A percentile compares a stretch with the other conserved stretches of the same genome.
Conservation (phyloP, 352 stramenopile genomes). For the Stramenopiles sp. region DNA sequence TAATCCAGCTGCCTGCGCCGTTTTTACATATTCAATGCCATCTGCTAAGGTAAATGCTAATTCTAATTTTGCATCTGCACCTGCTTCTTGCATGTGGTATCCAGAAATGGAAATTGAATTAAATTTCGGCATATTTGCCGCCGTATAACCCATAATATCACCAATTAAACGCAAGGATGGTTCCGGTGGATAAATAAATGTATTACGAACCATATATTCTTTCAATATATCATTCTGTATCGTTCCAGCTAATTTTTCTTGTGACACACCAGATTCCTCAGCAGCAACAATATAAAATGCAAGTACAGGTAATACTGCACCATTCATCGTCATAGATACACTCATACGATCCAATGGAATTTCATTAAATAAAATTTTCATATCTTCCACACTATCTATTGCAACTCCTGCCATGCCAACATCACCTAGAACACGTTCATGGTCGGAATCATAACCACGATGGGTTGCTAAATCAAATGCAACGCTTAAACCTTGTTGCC, state of each 20-base stretch:
- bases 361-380: conserved; percentile 87
- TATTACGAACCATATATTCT: conserved; percentile 87
- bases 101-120: conserved; percentile 89
- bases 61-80: conserved; percentile 74
- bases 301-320: conserved; percentile 79
- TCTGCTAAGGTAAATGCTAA: conserved; percentile 91
- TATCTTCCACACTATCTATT: conserved; percentile 86
- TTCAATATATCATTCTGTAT: conserved; percentile 96
- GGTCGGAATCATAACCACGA: conserved; percentile 86
- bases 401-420: conserved; percentile 90
- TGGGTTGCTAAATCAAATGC: conserved; percentile 94
- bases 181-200: conserved; percentile 88
- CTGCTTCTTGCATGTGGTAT: conserved; percentile 95
- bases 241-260: conserved; percentile 57
- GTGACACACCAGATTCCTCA: conserved; percentile 74
- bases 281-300: conserved; percentile 87
- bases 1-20: conserved; percentile 65
- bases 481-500: conserved; percentile 72
- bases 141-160: conserved; percentile 92
- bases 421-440: conserved; percentile 75
- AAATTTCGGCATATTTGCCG: conserved; percentile 86
- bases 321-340: conserved; percentile 97
- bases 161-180: conserved; percentile 79
- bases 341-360: conserved; percentile 85
- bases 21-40: conserved; percentile 83